These are phyloP conservation scores for Coffea eugenioides DNA, from an alignment of 257 asterid species.

Conservation along the genomic window DNA sequence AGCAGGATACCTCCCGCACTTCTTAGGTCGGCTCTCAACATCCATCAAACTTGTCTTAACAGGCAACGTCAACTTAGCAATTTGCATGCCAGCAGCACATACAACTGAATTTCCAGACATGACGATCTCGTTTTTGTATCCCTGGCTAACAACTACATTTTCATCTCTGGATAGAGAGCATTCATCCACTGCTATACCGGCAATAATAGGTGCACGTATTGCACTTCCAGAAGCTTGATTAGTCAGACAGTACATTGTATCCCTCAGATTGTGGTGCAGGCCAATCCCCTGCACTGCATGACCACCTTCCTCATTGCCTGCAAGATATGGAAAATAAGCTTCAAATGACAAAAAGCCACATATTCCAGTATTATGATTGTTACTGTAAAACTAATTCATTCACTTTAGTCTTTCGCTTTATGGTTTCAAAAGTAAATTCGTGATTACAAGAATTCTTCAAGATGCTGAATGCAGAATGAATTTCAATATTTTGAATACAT, in stretches of 20 bases:
- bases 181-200: constrained; percentile 30
- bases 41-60: constrained; percentile 38
- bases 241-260: constrained; percentile 26
- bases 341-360: background rate
- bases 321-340: constrained; percentile 13
- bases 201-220: constrained; percentile 34
- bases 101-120: constrained; percentile 40
- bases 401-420: background rate
- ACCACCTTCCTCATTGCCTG: constrained; percentile 43
- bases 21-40: constrained; percentile 35
- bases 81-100: constrained; percentile 41
- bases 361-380: background rate
- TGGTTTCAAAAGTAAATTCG: background rate
- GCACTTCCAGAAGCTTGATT: constrained; percentile 16
- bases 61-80: constrained; percentile 38
- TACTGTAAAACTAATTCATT: background rate
- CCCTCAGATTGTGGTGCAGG: constrained; percentile 31
- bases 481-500: background rate
- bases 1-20: constrained; percentile 35
- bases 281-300: constrained; percentile 18
- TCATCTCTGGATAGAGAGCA: constrained; percentile 43
- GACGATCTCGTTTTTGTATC: constrained; percentile 49
- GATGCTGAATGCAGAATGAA: background rate
- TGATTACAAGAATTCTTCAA: background rate
- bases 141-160: constrained; percentile 39